Conservation (phyloP, 2,329 filamentous ascomycete species). For the Beauveria sp. region DNA sequence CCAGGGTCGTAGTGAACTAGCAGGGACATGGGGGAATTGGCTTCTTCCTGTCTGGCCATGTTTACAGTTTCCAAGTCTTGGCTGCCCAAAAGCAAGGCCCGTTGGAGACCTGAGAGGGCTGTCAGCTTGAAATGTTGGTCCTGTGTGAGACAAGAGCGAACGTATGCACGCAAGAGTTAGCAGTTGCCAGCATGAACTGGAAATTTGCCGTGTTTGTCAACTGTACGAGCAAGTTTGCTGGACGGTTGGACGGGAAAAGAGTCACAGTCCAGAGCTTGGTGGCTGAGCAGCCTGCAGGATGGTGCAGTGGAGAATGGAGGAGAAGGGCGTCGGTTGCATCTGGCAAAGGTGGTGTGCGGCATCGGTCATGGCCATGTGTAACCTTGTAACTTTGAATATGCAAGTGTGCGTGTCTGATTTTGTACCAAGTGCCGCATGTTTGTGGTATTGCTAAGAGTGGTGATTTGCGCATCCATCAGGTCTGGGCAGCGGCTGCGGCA, state of each 20-base stretch:
- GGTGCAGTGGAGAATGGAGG: conserved; percentile 1
- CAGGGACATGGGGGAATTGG: neutral
- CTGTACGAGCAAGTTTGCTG: neutral
- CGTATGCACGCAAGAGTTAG: neutral
- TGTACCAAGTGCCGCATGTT: neutral
- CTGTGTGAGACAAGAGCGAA: neutral
- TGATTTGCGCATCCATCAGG: neutral
- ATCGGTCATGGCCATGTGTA: conserved; percentile 1
- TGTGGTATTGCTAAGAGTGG: neutral
- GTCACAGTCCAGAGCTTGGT: conserved; percentile 5
- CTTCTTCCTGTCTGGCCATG: neutral
- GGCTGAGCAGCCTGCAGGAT: neutral
- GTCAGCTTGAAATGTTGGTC: neutral
- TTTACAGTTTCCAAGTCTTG: neutral
- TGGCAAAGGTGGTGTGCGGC: neutral
- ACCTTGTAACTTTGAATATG: neutral
- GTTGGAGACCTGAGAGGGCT: neutral
- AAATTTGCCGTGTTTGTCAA: neutral
- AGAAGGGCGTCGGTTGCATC: conserved; percentile 5
- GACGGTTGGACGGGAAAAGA: neutral
- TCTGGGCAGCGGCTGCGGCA: neutral
- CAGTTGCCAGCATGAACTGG: neutral
- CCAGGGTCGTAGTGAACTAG: neutral
- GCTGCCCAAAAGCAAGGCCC: neutral
- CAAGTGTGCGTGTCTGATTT: too few species aligned